Evolutionary conservation across 495 filamentous ascomycete genomes (phyloP).

Genomic region (Apiosordaria backusii): DNA sequence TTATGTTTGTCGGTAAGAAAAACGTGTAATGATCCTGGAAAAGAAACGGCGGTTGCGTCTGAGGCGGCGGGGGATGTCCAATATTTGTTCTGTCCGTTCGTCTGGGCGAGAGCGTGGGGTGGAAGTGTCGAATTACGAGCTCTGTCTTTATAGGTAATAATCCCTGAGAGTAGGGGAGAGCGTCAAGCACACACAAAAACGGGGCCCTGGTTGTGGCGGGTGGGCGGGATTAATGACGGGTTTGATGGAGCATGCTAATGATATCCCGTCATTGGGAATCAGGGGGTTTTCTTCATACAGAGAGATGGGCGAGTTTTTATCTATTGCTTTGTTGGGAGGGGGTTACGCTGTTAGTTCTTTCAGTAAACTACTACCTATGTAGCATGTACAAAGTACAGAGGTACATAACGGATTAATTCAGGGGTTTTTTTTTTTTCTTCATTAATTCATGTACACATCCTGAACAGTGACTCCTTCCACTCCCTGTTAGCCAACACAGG

Average conservation of each 20-base stretch:
- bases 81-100: neutral
- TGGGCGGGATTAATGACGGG: neutral
- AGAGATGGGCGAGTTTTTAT: neutral
- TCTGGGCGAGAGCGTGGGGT: neutral
- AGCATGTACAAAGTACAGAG: neutral
- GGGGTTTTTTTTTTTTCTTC: neutral
- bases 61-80: too few species aligned
- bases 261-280: neutral
- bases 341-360: neutral
- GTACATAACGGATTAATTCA: neutral
- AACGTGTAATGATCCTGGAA: neutral
- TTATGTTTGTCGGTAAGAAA: neutral
- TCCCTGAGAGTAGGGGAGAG: neutral
- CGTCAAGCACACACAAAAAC: neutral
- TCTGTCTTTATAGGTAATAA: neutral
- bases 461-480: too few species aligned
- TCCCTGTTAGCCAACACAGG: too few species aligned
- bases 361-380: neutral
- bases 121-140: neutral
- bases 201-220: neutral
- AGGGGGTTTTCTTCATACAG: neutral
- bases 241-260: neutral
- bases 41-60: neutral
- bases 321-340: neutral
- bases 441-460: too few species aligned